Evolutionary conservation across 2,329 filamentous ascomycete species (phyloP).

Genomic region (Simplicillium aogashimaense): DNA sequence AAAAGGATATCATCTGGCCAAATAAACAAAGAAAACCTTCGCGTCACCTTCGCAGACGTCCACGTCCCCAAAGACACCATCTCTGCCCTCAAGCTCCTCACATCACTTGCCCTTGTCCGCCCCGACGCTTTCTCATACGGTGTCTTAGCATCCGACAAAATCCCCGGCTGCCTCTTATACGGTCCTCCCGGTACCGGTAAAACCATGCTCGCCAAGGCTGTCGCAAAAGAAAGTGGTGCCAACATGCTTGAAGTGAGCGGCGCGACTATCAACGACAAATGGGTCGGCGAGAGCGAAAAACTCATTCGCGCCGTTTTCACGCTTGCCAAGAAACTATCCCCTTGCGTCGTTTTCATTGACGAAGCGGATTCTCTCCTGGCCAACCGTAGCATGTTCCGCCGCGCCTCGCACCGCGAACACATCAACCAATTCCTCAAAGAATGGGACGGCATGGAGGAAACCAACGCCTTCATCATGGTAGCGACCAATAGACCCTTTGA

Average conservation of each 20-base stretch:
- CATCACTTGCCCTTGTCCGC: slow-evolving; percentile 73
- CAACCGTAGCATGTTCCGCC: slow-evolving; percentile 57
- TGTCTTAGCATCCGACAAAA: slow-evolving; percentile 81
- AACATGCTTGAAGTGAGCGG: slow-evolving; percentile 81
- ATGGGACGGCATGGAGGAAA: slow-evolving; percentile 83
- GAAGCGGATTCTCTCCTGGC: slow-evolving; percentile 91
- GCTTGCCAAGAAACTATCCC: slow-evolving; percentile 80
- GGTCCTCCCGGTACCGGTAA: slow-evolving; percentile 77
- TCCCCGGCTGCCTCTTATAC: slow-evolving; percentile 81
- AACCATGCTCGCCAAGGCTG: slow-evolving; percentile 58
- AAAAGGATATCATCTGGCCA: slow-evolving; percentile 74
- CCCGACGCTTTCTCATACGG: slow-evolving; percentile 96
- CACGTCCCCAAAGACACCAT: slow-evolving; percentile 76
- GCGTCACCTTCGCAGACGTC: slow-evolving; percentile 79
- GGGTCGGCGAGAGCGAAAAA: slow-evolving; percentile 92
- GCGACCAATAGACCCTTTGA: slow-evolving; percentile 94
- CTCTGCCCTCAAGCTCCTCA: slow-evolving; percentile 79
- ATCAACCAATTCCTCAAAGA: slow-evolving; percentile 96
- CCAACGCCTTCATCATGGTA: slow-evolving; percentile 93
- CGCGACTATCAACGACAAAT: slow-evolving; percentile 91
- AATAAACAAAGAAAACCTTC: slow-evolving; percentile 70
- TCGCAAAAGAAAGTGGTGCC: slow-evolving; percentile 58
- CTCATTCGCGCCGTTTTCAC: slow-evolving; percentile 88
- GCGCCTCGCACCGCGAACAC: slow-evolving; percentile 71
- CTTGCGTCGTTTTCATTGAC: slow-evolving; percentile 92